A percentile compares a stretch with the other conserved stretches of the same genome.
phyloP scores from a whole-genome alignment of 2,329 filamentous ascomycete species.

The Elsinoe necatrix region DNA sequence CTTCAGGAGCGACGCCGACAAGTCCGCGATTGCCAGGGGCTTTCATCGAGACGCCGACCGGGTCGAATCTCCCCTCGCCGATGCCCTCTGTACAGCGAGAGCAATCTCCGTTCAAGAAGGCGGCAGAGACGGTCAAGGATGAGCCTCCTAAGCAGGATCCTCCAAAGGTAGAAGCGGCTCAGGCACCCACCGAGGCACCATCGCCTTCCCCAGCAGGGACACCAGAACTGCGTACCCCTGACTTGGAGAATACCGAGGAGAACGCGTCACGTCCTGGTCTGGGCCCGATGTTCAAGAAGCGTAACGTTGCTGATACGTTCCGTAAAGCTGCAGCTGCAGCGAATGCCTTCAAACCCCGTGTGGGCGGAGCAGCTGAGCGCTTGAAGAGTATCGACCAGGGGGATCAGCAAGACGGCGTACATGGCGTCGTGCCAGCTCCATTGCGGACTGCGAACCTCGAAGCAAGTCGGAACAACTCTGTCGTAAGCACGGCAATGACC shows the following conservation, averaged over 20 bases:
- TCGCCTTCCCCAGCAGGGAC: conserved; percentile 13
- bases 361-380: conserved; percentile 76
- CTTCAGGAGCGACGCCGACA: conserved; percentile 15
- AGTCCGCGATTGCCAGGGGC: conserved; percentile 15
- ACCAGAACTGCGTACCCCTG: conserved; percentile 15
- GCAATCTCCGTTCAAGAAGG: conserved; percentile 13
- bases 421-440: conserved; percentile 76
- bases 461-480: conserved; percentile 13
- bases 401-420: conserved; percentile 76
- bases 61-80: conserved; percentile 15
- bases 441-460: conserved; percentile 22
- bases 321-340: conserved; percentile 72
- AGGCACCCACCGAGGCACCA: conserved; percentile 15
- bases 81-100: conserved; percentile 2
- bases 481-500: conserved; percentile 2
- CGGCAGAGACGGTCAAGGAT: not conserved
- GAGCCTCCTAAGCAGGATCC: not conserved
- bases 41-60: conserved; percentile 18
- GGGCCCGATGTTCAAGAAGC: conserved; percentile 83
- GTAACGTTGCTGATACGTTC: conserved; percentile 63
- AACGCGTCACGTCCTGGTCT: conserved; percentile 62
- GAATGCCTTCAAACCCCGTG: conserved; percentile 72
- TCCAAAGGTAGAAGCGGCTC: not conserved
- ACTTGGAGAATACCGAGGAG: conserved; percentile 31
- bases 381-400: conserved; percentile 49